Conservation (phyloP, 1,284 basidiomycete genomes). For the Fomitopsis betulina region DNA sequence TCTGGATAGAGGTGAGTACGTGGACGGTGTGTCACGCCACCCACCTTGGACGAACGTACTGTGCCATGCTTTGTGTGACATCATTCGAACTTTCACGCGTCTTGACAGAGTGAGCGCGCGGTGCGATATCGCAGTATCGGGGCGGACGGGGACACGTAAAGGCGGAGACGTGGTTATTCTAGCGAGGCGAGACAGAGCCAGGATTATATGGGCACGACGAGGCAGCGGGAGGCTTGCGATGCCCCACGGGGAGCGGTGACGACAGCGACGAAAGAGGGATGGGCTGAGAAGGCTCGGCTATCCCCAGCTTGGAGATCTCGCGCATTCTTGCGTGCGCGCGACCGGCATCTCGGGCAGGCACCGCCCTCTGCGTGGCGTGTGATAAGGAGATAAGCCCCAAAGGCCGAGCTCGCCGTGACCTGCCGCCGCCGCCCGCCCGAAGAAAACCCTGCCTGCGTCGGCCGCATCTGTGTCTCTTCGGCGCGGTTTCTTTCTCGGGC, state of each 20-base stretch:
- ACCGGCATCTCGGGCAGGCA: not conserved
- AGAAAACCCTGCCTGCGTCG: no score
- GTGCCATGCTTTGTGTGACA: not conserved
- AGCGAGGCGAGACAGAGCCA: not conserved
- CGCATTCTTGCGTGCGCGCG: not conserved
- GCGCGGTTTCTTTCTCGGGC: no score
- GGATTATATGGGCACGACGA: not conserved
- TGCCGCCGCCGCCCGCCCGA: not conserved
- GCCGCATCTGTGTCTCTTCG: no score
- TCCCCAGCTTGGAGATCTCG: not conserved
- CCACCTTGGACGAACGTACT: no score
- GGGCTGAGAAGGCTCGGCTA: not conserved
- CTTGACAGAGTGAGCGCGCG: not conserved
- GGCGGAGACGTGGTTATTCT: not conserved
- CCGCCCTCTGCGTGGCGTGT: not conserved
- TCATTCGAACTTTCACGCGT: not conserved
- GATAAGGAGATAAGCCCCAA: constrained; percentile 4
- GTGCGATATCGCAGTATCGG: not conserved
- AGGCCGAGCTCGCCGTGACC: not conserved
- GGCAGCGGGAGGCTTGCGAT: not conserved
- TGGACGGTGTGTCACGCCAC: not conserved
- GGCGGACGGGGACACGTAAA: not conserved
- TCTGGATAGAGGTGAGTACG: not conserved
- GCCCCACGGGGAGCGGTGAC: not conserved
- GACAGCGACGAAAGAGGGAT: not conserved